Conservation (phyloP, 73 alveolate genomes). For the Tetrahymena elliotti region DNA sequence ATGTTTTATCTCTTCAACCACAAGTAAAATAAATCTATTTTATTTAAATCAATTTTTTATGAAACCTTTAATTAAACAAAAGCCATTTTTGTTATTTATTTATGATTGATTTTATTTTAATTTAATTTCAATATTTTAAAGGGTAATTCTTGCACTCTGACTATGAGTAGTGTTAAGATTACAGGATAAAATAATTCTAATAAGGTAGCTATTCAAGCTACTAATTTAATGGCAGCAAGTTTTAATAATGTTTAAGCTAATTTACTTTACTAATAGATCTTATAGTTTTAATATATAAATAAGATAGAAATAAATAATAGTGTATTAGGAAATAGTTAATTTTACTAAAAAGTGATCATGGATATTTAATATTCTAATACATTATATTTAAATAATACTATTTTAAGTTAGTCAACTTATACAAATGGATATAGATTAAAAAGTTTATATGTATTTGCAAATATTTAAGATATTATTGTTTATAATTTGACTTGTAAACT, state of each 20-base stretch:
- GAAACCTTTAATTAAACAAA: no score
- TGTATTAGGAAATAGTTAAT: background rate
- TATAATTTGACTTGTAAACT: background rate
- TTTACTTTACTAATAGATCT: background rate
- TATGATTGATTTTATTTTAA: no score
- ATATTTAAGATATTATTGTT: background rate
- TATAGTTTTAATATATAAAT: background rate
- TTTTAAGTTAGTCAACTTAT: background rate
- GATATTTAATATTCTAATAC: background rate
- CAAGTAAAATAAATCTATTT: no score
- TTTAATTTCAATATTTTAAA: background rate
- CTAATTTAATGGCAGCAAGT: background rate
- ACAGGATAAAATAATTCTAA: background rate
- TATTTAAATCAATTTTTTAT: no score
- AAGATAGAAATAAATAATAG: background rate
- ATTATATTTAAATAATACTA: background rate
- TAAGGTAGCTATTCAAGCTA: background rate
- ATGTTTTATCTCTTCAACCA: background rate
- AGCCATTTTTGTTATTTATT: background rate
- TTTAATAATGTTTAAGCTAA: background rate
- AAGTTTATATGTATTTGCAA: background rate
- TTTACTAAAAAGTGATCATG: background rate
- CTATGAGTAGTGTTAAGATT: background rate
- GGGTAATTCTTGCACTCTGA: background rate
- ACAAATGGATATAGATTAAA: background rate